Evolutionary conservation across 2,329 filamentous ascomycete species (phyloP).

Genomic region (Aspergillus sp.): DNA sequence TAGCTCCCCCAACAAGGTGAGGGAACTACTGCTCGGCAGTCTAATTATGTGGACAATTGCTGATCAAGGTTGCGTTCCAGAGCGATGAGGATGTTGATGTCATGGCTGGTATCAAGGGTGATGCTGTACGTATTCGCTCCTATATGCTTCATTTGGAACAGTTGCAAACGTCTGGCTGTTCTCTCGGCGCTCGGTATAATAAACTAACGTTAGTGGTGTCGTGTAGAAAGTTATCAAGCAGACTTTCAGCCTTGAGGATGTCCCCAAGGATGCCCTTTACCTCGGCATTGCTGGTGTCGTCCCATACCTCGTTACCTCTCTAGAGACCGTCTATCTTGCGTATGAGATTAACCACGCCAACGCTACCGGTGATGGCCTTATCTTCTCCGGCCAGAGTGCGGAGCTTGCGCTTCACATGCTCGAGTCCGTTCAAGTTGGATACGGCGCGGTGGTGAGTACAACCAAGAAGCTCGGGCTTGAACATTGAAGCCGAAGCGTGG

Average conservation of each 20-base stretch:
- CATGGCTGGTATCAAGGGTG: constrained; percentile 53
- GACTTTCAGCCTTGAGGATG: constrained; percentile 63
- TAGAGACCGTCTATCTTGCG: constrained; percentile 77
- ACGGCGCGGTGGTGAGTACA: constrained; percentile 73
- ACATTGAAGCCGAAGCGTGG: not conserved
- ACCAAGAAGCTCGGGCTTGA: not conserved
- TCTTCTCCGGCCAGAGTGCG: constrained; percentile 71
- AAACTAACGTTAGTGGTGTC: not conserved
- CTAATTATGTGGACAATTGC: constrained; percentile 45
- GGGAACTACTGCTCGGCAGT: not conserved
- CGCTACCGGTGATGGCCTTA: constrained; percentile 58
- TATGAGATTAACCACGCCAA: constrained; percentile 76
- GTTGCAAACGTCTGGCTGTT: not conserved
- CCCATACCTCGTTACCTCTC: constrained; percentile 81
- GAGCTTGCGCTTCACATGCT: constrained; percentile 70
- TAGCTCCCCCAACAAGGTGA: constrained; percentile 48
- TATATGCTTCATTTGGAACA: not conserved
- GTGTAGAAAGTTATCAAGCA: constrained; percentile 64
- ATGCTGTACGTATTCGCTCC: constrained; percentile 54
- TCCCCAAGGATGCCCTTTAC: constrained; percentile 66
- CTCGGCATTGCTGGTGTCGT: constrained; percentile 76
- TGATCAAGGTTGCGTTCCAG: constrained; percentile 45
- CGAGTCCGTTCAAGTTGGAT: constrained; percentile 86
- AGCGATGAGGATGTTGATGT: constrained; percentile 49
- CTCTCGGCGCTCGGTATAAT: not conserved